A percentile compares a stretch with the other conserved stretches of the same genome.
These are phyloP conservation scores for Tarenaya hassleriana DNA, from an alignment of 345 rosid genomes.

Conservation along the genomic window DNA sequence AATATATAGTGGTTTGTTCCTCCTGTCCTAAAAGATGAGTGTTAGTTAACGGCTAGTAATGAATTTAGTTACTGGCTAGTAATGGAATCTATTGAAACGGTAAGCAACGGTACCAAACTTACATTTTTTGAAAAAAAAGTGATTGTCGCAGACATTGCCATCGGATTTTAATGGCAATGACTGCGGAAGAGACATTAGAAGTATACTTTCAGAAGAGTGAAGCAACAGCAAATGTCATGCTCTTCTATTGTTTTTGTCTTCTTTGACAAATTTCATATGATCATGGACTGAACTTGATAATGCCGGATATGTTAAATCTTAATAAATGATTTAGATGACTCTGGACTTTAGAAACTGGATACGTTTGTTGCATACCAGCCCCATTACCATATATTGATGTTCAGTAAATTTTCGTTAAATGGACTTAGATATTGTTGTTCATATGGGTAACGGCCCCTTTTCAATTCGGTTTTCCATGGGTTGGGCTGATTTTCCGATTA, in stretches of 20 bases:
- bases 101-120: not conserved
- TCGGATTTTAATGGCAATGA: not conserved
- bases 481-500: no score
- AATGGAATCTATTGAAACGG: no score
- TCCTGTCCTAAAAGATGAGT: not conserved
- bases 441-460: no score
- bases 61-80: no score
- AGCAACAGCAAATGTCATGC: not conserved
- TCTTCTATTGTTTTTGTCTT: not conserved
- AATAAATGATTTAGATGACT: not conserved
- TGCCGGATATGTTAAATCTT: not conserved
- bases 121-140: not conserved
- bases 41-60: no score
- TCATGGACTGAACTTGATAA: not conserved
- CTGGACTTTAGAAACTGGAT: no score
- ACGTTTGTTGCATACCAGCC: no score
- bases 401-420: no score
- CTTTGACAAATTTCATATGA: not conserved
- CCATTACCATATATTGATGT: no score
- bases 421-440: no score
- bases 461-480: no score
- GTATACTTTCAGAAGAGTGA: not conserved
- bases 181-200: not conserved
- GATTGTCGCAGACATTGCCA: not conserved
- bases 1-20: not conserved